Evolutionary conservation across 192 early-diverging fungal genomes (phyloP).

Genomic region (Coemansia sp.): DNA sequence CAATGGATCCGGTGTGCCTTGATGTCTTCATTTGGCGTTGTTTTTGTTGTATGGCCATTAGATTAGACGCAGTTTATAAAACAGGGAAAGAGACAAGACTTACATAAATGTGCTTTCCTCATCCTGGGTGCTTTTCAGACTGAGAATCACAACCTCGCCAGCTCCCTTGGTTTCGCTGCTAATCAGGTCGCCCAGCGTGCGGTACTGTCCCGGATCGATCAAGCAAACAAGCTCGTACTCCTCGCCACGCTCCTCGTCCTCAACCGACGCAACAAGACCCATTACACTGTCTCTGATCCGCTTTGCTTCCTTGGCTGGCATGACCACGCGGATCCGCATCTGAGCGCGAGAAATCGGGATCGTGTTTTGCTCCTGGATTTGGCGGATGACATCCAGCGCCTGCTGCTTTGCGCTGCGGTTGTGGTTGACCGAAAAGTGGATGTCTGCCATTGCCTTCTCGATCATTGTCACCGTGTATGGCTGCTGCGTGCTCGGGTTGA

Average conservation of each 20-base stretch:
- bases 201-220: constrained; percentile 94
- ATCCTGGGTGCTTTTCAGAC: constrained; percentile 70
- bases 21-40: background rate
- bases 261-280: constrained; percentile 70
- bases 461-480: constrained; percentile 98
- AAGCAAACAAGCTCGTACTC: constrained; percentile 54
- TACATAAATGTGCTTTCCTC: constrained; percentile 62
- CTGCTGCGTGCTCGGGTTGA: constrained; percentile 93
- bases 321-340: constrained; percentile 84
- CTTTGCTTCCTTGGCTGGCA: constrained; percentile 88
- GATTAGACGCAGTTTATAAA: background rate
- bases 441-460: constrained; percentile 94
- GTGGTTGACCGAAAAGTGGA: constrained; percentile 90
- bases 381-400: constrained; percentile 93
- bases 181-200: constrained; percentile 82
- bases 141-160: constrained; percentile 88
- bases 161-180: constrained; percentile 83
- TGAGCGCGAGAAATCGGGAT: constrained; percentile 94
- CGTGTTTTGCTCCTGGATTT: constrained; percentile 83
- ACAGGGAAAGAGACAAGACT: constrained; percentile 25
- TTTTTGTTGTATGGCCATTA: background rate
- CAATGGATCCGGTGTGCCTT: background rate
- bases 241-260: constrained; percentile 70
- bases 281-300: constrained; percentile 76
- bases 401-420: constrained; percentile 82